A percentile compares a stretch with the other conserved stretches of the same genome.
phyloP scores from a whole-genome alignment of 495 filamentous ascomycete species.

The Penicillium crystallinum region DNA sequence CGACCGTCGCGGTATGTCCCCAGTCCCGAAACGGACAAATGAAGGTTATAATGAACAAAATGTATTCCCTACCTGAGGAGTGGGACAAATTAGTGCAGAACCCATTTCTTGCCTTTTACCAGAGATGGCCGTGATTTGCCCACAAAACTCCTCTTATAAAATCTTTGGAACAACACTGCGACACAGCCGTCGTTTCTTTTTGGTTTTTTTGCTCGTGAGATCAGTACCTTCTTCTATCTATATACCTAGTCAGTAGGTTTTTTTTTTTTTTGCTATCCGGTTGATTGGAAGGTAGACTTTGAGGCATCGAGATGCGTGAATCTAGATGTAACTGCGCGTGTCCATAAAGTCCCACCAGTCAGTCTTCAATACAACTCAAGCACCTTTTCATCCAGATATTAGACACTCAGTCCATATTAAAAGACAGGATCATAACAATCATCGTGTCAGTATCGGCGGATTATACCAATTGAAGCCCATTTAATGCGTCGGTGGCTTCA shows the following conservation, averaged over 20 bases:
- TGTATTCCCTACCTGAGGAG: constrained; percentile 28
- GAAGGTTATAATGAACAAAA: not conserved
- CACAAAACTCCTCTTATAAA: constrained; percentile 50
- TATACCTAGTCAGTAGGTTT: too few species aligned
- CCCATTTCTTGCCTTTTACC: constrained; percentile 68
- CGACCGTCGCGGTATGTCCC: not conserved
- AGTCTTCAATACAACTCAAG: too few species aligned
- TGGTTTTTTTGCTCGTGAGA: constrained; percentile 17
- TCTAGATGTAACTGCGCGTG: not conserved
- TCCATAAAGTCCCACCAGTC: not conserved
- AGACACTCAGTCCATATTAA: too few species aligned
- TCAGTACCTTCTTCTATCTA: too few species aligned
- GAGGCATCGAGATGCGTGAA: not conserved
- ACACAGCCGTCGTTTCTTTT: constrained; percentile 39
- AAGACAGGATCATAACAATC: too few species aligned
- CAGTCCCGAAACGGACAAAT: not conserved
- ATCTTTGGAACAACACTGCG: constrained; percentile 53
- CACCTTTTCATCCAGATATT: too few species aligned
- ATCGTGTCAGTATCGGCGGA: too few species aligned
- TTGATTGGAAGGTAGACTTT: not conserved
- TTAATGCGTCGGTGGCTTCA: too few species aligned
- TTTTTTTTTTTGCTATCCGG: not conserved
- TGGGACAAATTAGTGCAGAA: constrained; percentile 53
- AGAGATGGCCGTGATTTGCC: constrained; percentile 61
- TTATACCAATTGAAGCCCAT: too few species aligned